Percentiles rank a stretch among this genome's conserved stretches.
phyloP scores from a whole-genome alignment of 257 asterid species.

The Petunia axillaris region DNA sequence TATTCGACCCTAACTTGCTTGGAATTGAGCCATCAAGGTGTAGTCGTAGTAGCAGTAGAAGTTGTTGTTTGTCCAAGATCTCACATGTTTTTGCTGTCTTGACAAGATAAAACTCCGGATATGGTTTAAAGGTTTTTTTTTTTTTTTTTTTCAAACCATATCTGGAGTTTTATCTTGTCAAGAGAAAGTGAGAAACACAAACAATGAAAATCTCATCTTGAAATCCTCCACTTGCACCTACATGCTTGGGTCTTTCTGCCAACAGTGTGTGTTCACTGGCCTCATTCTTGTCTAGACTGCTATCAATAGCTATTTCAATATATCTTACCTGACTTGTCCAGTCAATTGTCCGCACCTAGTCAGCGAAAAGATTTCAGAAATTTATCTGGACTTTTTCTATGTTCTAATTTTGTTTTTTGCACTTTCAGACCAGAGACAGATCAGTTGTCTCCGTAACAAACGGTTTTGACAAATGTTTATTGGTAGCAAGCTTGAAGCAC shows the following conservation, averaged over 20 bases:
- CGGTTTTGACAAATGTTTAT: not conserved
- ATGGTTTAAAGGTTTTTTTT: no score
- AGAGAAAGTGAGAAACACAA: not conserved
- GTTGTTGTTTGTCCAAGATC: no score
- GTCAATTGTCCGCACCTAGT: not conserved
- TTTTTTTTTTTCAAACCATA: not conserved
- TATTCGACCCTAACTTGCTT: no score
- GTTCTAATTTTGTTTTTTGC: not conserved
- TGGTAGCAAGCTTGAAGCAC: not conserved
- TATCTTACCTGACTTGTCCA: not conserved
- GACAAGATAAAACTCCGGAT: no score
- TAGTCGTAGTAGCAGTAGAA: no score
- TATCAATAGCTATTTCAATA: not conserved
- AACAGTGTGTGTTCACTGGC: not conserved
- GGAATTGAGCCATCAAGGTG: no score
- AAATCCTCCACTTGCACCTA: not conserved
- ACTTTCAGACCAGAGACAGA: not conserved
- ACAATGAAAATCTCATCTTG: not conserved
- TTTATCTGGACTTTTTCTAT: not conserved
- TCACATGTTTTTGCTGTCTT: no score
- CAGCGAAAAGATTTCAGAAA: not conserved
- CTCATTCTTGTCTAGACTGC: not conserved
- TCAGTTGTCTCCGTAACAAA: not conserved
- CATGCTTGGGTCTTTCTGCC: not conserved
- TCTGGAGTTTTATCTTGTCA: not conserved